Conservation (phyloP, 2,329 filamentous ascomycete genomes). For the Pestalotiopsis sp. region DNA sequence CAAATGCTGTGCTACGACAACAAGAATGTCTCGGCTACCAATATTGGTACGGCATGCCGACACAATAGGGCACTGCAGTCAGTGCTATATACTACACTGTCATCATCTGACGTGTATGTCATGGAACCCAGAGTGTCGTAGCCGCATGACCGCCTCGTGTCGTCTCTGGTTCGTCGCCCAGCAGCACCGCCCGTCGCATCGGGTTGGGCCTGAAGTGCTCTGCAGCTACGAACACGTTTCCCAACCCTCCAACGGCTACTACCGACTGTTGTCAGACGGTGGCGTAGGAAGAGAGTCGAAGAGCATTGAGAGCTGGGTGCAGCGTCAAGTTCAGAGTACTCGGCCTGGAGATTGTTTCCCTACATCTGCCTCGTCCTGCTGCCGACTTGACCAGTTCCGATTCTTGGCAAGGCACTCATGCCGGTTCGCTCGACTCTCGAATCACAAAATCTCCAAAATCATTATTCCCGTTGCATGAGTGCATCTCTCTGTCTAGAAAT, state of each 20-base stretch:
- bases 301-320: not conserved
- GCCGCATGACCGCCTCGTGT: conserved; percentile 1
- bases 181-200: not conserved
- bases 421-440: not conserved
- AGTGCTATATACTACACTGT: not conserved
- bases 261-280: not conserved
- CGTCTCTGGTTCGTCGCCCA: not conserved
- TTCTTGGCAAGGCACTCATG: not conserved
- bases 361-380: not conserved
- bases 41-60: not conserved
- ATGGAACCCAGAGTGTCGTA: not conserved
- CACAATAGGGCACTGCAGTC: not conserved
- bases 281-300: not conserved
- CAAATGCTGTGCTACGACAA: not conserved
- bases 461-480: not conserved
- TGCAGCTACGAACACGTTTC: not conserved
- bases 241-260: not conserved
- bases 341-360: not conserved
- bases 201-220: not conserved
- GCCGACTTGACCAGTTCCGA: not conserved
- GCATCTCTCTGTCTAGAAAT: not conserved
- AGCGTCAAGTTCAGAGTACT: not conserved
- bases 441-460: not conserved
- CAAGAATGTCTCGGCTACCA: conserved; percentile 6
- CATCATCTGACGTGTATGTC: conserved; percentile 5